Percentiles rank a stretch among this genome's conserved stretches.
Conservation (phyloP, 179 eudicot genomes). For the Beta corolliflora region DNA sequence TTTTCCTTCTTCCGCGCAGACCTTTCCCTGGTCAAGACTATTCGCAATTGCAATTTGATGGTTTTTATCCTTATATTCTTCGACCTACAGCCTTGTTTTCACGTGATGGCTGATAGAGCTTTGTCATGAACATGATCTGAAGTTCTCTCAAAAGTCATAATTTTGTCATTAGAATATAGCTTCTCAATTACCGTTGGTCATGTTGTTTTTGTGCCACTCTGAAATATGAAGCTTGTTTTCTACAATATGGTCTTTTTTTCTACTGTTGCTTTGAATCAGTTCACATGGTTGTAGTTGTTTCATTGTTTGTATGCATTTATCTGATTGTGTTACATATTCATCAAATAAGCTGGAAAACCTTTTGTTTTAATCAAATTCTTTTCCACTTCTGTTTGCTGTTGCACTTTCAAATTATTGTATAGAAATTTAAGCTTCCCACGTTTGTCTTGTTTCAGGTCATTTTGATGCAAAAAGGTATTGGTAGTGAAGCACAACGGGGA, state of each 20-base stretch:
- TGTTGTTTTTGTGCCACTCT: neutral
- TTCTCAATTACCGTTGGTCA: neutral
- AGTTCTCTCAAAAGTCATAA: neutral
- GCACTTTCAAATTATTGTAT: neutral
- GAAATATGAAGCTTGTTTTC: neutral
- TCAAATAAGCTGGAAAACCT: neutral
- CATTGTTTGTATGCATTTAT: neutral
- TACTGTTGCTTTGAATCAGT: neutral
- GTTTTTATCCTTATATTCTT: neutral
- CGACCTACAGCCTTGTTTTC: neutral
- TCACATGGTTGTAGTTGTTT: neutral
- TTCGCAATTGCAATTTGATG: neutral
- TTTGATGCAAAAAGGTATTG: constrained; percentile 57
- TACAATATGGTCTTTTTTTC: neutral
- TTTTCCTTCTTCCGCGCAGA: too few relatives aligned
- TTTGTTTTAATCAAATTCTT: too few relatives aligned
- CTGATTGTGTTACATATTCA: neutral
- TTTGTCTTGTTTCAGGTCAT: constrained; percentile 53
- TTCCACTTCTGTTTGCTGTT: neutral
- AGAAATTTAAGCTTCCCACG: neutral
- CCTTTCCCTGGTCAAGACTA: neutral
- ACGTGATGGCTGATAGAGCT: neutral
- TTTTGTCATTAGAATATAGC: neutral
- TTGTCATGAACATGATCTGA: neutral
- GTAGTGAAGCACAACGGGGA: constrained; percentile 50